Base-by-base conservation (phyloP, 495 filamentous ascomycete genomes). In the Daldinia decipiens region DNA sequence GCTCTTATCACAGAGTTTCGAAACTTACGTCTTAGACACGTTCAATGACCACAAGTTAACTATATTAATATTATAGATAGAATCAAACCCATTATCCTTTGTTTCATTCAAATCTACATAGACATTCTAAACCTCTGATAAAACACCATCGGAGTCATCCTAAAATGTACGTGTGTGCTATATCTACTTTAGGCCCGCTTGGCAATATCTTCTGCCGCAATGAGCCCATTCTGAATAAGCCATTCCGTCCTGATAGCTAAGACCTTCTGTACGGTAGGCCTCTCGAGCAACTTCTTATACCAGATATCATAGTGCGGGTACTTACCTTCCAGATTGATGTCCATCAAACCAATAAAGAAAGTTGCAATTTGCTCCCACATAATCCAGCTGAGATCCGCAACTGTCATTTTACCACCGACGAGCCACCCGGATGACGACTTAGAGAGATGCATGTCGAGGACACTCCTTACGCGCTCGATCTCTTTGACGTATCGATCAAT, bases 331-430 rank as follows among this genome's bases (percentile, higher is more conserved):
- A 72, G 32, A 40, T 76, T 58, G 6, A 72, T 55, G 8, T 24
- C 38, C 2, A 56, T 31, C 1, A 63, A 34, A 24, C 50, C 39
- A 12, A 69, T 24, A 4, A 76, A 65, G 24, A 60, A 39, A 24
- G 58, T 51, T 9, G 47, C 63, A 11, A 77, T 50, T 40, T 75
- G 19, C 29, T 83, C 74, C 89, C 89, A 92, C 1, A 83, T 76
- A 9, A 89, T 63, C 65, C 88, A 92, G 31, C 85, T 77, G 3
- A 87, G 47, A 68, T 92, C 90, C 0, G 79, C 88, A 61, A 84
- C 90, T 11, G 82, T 85, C 73, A 79, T 78, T 74, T 86, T 88
- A 29, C 80, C 81, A 1, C 86, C 89, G 7, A 91, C 89, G 2
- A 92, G 79, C 69, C 81, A 90, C 55, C 88, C 78, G 51, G 87